Evolutionary conservation across 2,329 filamentous ascomycete genomes (phyloP).

Genomic region (Pseudocercospora fuligena): DNA sequence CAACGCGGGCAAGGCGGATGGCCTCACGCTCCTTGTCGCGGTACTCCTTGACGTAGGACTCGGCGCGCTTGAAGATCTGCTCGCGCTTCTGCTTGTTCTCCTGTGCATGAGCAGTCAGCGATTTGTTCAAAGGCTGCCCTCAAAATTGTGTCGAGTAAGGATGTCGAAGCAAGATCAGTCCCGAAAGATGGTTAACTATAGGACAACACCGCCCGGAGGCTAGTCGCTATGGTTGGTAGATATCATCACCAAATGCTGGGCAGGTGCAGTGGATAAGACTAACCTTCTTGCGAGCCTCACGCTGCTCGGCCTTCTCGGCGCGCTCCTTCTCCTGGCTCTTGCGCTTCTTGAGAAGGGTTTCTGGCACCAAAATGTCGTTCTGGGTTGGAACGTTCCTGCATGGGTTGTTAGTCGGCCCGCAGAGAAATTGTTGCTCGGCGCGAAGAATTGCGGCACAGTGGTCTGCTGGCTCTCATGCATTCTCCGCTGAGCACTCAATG

Average conservation of each 20-base stretch:
- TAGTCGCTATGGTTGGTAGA: slow-evolving; percentile 85
- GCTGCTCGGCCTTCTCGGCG: slow-evolving; percentile 70
- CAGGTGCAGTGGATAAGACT: slow-evolving; percentile 48
- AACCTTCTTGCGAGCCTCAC: slow-evolving; percentile 79
- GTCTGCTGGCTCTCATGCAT: slow-evolving; percentile 68
- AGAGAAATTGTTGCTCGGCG: slow-evolving; percentile 68
- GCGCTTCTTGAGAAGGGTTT: slow-evolving; percentile 99
- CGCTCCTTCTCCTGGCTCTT: slow-evolving; percentile 99
- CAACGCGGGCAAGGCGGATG: slow-evolving; percentile 85
- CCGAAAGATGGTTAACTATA: slow-evolving; percentile 99
- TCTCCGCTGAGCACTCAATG: slow-evolving; percentile 40
- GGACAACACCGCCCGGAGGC: slow-evolving; percentile 92
- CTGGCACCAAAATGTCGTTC: slow-evolving; percentile 95
- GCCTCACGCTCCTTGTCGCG: slow-evolving; percentile 98
- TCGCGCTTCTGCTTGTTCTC: slow-evolving; percentile 98
- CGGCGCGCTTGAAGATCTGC: slow-evolving; percentile 99
- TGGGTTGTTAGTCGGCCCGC: slow-evolving; percentile 69
- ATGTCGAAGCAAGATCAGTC: slow-evolving; percentile 72
- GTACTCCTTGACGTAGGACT: slow-evolving; percentile 99
- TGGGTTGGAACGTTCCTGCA: slow-evolving; percentile 87
- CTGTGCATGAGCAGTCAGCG: slow-evolving; percentile 58
- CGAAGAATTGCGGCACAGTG: slow-evolving; percentile 92
- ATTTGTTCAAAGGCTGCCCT: slow-evolving; percentile 22
- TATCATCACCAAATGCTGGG: slow-evolving; percentile 74
- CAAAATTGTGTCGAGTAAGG: slow-evolving; percentile 4